Conservation (phyloP, 805 yeast genomes). For the Monosporozyma solicola region DNA sequence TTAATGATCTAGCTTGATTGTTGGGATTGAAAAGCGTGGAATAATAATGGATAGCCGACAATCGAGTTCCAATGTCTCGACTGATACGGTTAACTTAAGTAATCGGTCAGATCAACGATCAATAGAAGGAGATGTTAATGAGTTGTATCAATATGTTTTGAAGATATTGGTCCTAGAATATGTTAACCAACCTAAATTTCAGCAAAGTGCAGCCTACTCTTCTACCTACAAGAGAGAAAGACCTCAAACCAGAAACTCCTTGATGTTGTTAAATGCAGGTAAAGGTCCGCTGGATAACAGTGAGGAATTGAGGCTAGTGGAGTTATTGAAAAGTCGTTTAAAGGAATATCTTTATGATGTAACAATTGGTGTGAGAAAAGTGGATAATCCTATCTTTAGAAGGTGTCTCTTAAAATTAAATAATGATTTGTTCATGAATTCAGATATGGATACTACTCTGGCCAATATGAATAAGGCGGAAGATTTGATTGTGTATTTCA, state of each 20-base stretch:
- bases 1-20: neutral
- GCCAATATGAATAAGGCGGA: conserved; percentile 31
- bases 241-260: conserved; percentile 10
- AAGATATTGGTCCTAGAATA: conserved; percentile 52
- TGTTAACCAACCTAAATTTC: conserved; percentile 55
- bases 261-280: conserved; percentile 15
- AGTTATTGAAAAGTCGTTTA: conserved; percentile 12
- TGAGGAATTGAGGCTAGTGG: neutral
- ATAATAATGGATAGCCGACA: neutral
- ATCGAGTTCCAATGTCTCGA: neutral
- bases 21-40: neutral
- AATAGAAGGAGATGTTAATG: conserved; percentile 8
- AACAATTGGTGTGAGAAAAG: conserved; percentile 36
- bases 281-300: neutral
- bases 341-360: conserved; percentile 37
- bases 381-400: conserved; percentile 38
- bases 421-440: conserved; percentile 45
- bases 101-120: neutral
- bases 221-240: neutral
- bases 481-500: conserved; percentile 45
- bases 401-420: conserved; percentile 55
- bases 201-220: conserved; percentile 10
- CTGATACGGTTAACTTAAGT: conserved; percentile 11
- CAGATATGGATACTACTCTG: conserved; percentile 24
- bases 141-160: conserved; percentile 44